Base-by-base conservation (phyloP, 1,284 basidiomycete genomes). In the Amylostereum chailletii region DNA sequence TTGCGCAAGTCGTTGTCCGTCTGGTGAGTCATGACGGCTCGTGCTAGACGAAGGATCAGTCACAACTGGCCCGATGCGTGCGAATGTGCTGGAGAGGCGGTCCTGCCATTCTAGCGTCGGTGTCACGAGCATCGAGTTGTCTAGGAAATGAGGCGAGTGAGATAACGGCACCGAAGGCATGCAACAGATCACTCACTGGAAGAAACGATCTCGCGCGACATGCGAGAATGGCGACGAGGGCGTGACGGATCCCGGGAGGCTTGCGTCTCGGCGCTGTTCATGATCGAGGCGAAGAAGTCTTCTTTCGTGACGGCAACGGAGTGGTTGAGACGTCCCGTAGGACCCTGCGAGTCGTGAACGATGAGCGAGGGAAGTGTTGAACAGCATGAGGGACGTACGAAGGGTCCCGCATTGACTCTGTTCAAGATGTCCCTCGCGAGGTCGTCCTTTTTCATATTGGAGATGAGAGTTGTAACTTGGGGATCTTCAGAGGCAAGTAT, bases 71-170 rank as follows among this genome's bases (percentile, higher is more conserved):
- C 48, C 48, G 10, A 44, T 50, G 1, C 55, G 50, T 10, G 72
- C 69, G 48, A 85, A 64, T n/a, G 72, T 73, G 53, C 71, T 70
- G 30, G 78, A 75, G 19, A 88, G 68, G 47, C 74, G 77, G 44
- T 88, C 83, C 61, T 89, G 86, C 86, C 86, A 89, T 60, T 88
- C 84, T 51, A 75, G 67, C 0, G 83, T 86, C 7, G 86, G 85
- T 8, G 78, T 72, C 11, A 79, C 74, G 27, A 81, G 76, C 45
- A 79, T 70, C 4, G 74, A 71, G 37, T 76, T 72, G 58, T 83
- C 83, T 86, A 46, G 4, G 29, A 36, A 19, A 19, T 19, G 19
- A 19, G 19, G 19, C 19, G 19, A 19, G 19, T 19, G 19, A 19
- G 19, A 19, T 19, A 19, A 19, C 19, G 19, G 19, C 19, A 19